Evolutionary conservation across 495 filamentous ascomycete species (phyloP), one percentile per base, ranked within the genome.

Genomic region (Rhizodiscina lignyota): DNA sequence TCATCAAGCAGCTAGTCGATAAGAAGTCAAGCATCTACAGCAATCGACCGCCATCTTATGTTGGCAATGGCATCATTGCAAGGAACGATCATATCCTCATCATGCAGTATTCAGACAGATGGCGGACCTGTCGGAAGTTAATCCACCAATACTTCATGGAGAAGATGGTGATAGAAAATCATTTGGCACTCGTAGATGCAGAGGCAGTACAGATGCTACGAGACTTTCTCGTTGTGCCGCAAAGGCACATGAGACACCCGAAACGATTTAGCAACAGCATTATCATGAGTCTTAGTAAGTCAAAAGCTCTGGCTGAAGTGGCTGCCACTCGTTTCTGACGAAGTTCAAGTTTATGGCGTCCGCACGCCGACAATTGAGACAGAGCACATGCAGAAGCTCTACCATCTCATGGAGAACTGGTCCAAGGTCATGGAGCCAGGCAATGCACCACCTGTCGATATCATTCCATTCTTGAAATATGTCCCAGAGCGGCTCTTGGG

Each of bases 361-460:
- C 53, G 64, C 1, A 62, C 58, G 0, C 44, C 55, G 38, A 36
- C 51, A 37, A 6, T 33, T 23, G 18, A 54, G 49, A 41, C 49
- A 3, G 17, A 35, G 1, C 38, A 60, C 28, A 53, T 68, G 54
- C 42, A 37, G 1, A 40, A 54, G 13, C 53, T 70, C 4, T 65
- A 63, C 42, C 17, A 51, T 13, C 22, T 70, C 5, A 61, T 70
- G 60, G 59, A 64, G n/a, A 44, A 55, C 5, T 68, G 59, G 60
- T 56, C 60, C 12, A 39, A 53, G 35, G 42, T 67, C 1, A 59
- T 64, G 42, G 64, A 68, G 38, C 31, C 53, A 0, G 67, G 65
- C 8, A 59, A 59, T 1, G 68, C 61, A 5, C 67, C 67, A 0
- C 66, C 67, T 3, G 59, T 69, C 0, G 64, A 69, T 35, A 46